phyloP scores from a whole-genome alignment of 2,329 filamentous ascomycete species.

The Podosphaera fusca region DNA sequence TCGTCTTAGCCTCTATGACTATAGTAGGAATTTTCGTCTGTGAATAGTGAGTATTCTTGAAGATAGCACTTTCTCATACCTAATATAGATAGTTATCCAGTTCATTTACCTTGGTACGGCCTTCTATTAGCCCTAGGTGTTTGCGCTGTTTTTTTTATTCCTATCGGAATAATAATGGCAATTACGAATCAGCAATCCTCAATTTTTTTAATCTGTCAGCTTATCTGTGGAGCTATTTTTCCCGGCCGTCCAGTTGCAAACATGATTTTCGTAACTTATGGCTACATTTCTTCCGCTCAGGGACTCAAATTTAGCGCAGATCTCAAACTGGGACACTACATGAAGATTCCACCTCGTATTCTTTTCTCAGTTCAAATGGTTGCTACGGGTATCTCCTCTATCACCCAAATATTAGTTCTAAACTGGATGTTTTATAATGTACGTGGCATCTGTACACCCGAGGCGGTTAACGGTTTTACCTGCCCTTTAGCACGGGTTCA shows the following conservation, averaged over 20 bases:
- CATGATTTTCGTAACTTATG: slow-evolving; percentile 85
- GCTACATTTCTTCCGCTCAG: slow-evolving; percentile 72
- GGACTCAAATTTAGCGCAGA: slow-evolving; percentile 77
- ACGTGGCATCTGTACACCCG: slow-evolving; percentile 49
- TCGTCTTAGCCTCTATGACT: slow-evolving; percentile 53
- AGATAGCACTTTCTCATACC: background rate
- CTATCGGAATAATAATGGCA: slow-evolving; percentile 81
- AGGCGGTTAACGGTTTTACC: slow-evolving; percentile 70
- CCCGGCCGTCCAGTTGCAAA: slow-evolving; percentile 72
- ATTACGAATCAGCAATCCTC: slow-evolving; percentile 77
- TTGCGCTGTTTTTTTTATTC: slow-evolving; percentile 64
- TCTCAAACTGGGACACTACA: slow-evolving; percentile 69
- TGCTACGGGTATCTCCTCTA: slow-evolving; percentile 50
- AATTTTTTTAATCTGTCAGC: slow-evolving; percentile 68
- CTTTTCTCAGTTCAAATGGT: slow-evolving; percentile 59
- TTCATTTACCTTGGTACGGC: slow-evolving; percentile 72
- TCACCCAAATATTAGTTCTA: slow-evolving; percentile 63
- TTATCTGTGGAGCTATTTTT: slow-evolving; percentile 62
- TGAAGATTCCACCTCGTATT: slow-evolving; percentile 65
- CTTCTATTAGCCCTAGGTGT: slow-evolving; percentile 57
- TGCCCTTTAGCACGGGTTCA: slow-evolving; percentile 73
- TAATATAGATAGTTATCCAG: slow-evolving; percentile 33
- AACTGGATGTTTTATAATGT: slow-evolving; percentile 81
- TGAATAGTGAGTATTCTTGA: slow-evolving; percentile 41
- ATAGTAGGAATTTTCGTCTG: slow-evolving; percentile 64